Evolutionary conservation across 371 early-diverging fungal genomes (phyloP).

Genomic region (Zopfochytrium polystomum): DNA sequence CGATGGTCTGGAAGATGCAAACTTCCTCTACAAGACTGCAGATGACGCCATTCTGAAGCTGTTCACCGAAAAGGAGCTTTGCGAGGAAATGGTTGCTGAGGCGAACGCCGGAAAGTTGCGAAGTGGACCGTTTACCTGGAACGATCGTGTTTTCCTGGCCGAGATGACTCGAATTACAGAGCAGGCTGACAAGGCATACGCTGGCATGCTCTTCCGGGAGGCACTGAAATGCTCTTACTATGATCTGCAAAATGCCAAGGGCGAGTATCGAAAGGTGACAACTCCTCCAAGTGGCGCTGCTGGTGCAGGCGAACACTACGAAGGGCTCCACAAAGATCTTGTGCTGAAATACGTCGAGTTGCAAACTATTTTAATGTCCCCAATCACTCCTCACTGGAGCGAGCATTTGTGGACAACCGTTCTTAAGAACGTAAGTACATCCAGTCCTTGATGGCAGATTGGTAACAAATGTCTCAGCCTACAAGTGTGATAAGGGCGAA

Average conservation of each 20-base stretch:
- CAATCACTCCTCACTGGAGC: constrained; percentile 91
- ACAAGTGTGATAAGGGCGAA: constrained; percentile 65
- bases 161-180: constrained; percentile 78
- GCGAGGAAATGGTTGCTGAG: constrained; percentile 60
- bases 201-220: constrained; percentile 86
- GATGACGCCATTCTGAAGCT: constrained; percentile 95
- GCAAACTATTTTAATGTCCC: constrained; percentile 79
- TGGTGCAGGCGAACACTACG: constrained; percentile 31
- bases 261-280: constrained; percentile 86
- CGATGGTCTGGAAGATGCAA: constrained; percentile 98
- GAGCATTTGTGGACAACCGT: constrained; percentile 84
- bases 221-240: constrained; percentile 94
- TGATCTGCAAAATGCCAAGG: constrained; percentile 87
- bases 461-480: constrained; percentile 34
- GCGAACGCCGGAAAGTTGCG: constrained; percentile 35
- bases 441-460: background rate
- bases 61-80: constrained; percentile 89
- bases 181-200: constrained; percentile 75
- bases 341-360: constrained; percentile 74
- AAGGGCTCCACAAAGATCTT: constrained; percentile 82
- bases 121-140: constrained; percentile 57
- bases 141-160: constrained; percentile 82
- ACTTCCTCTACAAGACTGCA: constrained; percentile 97
- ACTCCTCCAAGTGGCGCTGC: constrained; percentile 46
- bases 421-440: constrained; percentile 60